These are phyloP conservation scores for Antitrichia curtipendula DNA, from an alignment of 225 moss, liverwort and hornwort species.

Conservation along the genomic window DNA sequence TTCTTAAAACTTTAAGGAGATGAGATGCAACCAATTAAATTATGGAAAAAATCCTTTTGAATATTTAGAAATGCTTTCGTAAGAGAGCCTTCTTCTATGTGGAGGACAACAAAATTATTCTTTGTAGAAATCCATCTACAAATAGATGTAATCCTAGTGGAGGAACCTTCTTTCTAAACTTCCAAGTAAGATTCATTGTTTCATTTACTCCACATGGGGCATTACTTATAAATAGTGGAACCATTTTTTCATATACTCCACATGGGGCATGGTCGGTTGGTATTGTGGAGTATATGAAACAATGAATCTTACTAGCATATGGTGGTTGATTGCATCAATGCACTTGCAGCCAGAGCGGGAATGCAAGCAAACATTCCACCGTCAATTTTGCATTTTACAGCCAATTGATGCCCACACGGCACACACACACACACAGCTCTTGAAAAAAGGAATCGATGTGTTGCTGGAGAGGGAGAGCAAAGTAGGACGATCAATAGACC, in stretches of 20 bases:
- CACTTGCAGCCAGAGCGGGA: neutral
- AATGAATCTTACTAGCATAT: no score
- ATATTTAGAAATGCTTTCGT: accelerated
- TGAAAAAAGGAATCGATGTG: neutral
- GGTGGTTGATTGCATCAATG: neutral
- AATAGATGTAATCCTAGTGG: neutral
- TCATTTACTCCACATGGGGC: no score
- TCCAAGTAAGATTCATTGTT: neutral
- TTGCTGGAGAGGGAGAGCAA: neutral
- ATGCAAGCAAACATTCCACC: neutral
- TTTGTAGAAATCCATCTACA: no score
- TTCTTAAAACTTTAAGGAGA: neutral
- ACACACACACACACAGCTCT: neutral
- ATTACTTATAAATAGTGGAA: no score
- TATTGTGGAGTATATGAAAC: no score
- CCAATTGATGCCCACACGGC: neutral
- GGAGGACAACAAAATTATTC: no score
- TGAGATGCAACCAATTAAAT: neutral
- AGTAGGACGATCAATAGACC: neutral
- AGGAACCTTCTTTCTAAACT: neutral
- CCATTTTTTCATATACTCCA: no score
- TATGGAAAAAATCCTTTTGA: neutral
- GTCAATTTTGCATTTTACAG: neutral
- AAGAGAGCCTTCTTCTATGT: neutral
- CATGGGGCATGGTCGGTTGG: no score